phyloP scores from a whole-genome alignment of 257 asterid species.

The Petunia axillaris region DNA sequence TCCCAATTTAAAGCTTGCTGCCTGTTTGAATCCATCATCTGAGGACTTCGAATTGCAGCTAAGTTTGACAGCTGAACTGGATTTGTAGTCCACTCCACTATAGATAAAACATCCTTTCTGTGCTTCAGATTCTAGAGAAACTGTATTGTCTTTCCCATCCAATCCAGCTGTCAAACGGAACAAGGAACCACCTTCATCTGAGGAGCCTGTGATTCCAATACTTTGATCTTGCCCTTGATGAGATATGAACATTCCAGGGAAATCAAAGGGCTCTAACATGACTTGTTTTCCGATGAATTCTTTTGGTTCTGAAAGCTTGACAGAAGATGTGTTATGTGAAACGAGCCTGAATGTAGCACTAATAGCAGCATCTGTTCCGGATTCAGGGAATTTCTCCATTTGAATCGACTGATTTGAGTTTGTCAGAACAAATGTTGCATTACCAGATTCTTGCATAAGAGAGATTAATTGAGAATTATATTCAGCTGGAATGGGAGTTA shows the following conservation, averaged over 20 bases:
- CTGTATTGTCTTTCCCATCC: slow-evolving; percentile 41
- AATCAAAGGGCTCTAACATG: slow-evolving; percentile 67
- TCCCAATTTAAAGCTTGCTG: slow-evolving; percentile 58
- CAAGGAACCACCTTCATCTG: slow-evolving; percentile 27
- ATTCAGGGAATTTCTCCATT: slow-evolving; percentile 49
- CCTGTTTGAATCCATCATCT: slow-evolving; percentile 43
- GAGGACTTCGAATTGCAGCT: slow-evolving; percentile 45
- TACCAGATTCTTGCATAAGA: slow-evolving; percentile 61
- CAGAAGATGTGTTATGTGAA: slow-evolving; percentile 22
- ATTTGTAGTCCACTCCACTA: slow-evolving; percentile 32
- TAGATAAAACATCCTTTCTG: slow-evolving; percentile 52
- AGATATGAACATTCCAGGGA: slow-evolving; percentile 59
- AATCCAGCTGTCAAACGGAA: slow-evolving; percentile 56
- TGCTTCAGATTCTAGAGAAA: slow-evolving; percentile 57
- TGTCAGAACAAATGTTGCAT: slow-evolving; percentile 39
- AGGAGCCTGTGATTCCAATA: slow-evolving; percentile 41
- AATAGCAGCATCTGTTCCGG: slow-evolving; percentile 65
- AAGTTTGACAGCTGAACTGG: slow-evolving; percentile 45
- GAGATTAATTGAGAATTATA: slow-evolving; percentile 54
- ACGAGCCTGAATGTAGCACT: slow-evolving; percentile 63
- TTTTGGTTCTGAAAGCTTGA: slow-evolving; percentile 33
- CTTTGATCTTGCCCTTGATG: slow-evolving; percentile 57
- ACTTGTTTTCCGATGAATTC: slow-evolving; percentile 50
- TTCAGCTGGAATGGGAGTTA: slow-evolving; percentile 53
- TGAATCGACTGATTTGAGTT: slow-evolving; percentile 47